phyloP scores from a whole-genome alignment of 257 asterid genomes.

The Ehretia macrophylla region DNA sequence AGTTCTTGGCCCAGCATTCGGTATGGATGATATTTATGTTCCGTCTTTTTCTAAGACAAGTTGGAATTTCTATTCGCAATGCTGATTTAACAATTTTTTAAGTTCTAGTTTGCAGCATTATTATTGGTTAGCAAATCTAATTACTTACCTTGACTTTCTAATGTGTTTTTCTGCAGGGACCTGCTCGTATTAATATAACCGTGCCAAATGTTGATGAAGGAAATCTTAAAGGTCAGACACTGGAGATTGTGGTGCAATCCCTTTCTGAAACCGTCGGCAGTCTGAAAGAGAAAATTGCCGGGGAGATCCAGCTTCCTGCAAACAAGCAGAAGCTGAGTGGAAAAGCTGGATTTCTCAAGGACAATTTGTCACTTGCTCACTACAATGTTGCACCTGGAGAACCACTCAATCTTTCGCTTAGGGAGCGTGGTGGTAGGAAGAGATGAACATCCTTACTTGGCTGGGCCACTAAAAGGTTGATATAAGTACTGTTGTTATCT shows the following conservation, averaged over 20 bases:
- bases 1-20: conserved; percentile 66
- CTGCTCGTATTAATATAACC: conserved; percentile 56
- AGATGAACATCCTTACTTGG: conserved; percentile 47
- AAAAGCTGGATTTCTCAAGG: conserved; percentile 97
- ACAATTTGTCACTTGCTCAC: conserved; percentile 87
- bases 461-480: conserved; percentile 30
- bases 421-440: conserved; percentile 99
- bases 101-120: background rate
- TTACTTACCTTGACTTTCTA: conserved; percentile 2
- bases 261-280: conserved; percentile 76
- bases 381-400: conserved; percentile 81
- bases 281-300: conserved; percentile 90
- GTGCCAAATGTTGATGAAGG: conserved; percentile 92
- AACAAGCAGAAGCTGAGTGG: conserved; percentile 97
- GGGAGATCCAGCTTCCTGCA: conserved; percentile 88
- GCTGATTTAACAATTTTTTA: background rate
- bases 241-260: conserved; percentile 74
- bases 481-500: conserved; percentile 20
- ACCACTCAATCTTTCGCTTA: conserved; percentile 67
- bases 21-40: conserved; percentile 31
- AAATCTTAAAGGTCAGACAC: conserved; percentile 77
- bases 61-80: background rate
- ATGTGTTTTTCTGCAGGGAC: conserved; percentile 64
- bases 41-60: background rate
- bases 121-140: background rate